phyloP scores from a whole-genome alignment of 495 filamentous ascomycete genomes.

The Penicillium angulare region DNA sequence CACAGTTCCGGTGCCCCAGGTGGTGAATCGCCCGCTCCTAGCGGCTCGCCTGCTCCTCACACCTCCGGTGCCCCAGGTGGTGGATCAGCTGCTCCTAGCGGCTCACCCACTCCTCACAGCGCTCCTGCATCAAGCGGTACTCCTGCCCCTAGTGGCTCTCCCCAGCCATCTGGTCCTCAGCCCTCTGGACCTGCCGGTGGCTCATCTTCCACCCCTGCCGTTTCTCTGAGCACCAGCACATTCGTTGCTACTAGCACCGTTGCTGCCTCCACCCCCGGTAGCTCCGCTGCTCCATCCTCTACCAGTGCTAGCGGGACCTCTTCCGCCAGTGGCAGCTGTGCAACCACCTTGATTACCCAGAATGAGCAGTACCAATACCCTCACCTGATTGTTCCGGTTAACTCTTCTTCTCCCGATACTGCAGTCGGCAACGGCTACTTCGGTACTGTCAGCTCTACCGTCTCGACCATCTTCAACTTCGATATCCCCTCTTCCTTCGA shows the following conservation, averaged over 20 bases:
- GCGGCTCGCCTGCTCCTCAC: not conserved
- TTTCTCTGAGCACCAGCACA: not conserved
- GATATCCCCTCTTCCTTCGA: constrained; percentile 54
- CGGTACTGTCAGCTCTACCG: constrained; percentile 51
- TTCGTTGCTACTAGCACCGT: not conserved
- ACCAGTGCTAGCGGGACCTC: too few species aligned
- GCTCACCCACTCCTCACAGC: not conserved
- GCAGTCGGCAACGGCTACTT: constrained; percentile 54
- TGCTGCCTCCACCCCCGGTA: constrained; percentile 9
- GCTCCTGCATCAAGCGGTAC: not conserved
- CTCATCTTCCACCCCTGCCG: not conserved
- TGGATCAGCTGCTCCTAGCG: not conserved
- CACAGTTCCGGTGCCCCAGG: too few species aligned
- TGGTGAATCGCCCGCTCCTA: not conserved
- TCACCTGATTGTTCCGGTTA: constrained; percentile 64
- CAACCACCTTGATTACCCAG: constrained; percentile 43
- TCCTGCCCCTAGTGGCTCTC: not conserved
- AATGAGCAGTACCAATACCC: constrained; percentile 55
- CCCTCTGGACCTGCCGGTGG: constrained; percentile 5
- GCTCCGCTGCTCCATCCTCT: constrained; percentile 8
- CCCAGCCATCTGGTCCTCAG: not conserved
- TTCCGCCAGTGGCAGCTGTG: too few species aligned
- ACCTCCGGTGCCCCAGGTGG: not conserved
- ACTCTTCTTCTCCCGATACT: constrained; percentile 51
- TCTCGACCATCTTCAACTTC: constrained; percentile 69